Percentiles rank a stretch among this genome's conserved stretches.
Evolutionary conservation across 2,329 filamentous ascomycete species (phyloP).

Genomic region (Magnaporthiopsis incrustans): DNA sequence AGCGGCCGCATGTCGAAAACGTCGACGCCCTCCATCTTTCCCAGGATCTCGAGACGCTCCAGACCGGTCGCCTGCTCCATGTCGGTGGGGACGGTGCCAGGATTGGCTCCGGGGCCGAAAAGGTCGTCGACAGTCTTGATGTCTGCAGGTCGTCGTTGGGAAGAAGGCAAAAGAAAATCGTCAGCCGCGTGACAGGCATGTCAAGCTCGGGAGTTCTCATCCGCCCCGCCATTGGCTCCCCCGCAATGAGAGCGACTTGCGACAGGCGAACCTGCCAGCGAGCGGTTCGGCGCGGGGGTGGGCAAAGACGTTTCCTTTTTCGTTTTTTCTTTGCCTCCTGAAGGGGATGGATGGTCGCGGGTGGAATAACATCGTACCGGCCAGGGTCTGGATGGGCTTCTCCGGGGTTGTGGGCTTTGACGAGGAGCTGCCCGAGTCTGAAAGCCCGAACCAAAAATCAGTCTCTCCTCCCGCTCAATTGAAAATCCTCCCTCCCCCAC

Average conservation of each 20-base stretch:
- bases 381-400: slow-evolving; percentile 5
- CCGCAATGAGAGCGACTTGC: neutral
- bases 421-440: slow-evolving; percentile 1
- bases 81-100: slow-evolving; percentile 85
- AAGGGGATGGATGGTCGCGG: neutral
- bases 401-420: slow-evolving; percentile 1
- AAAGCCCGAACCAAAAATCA: neutral
- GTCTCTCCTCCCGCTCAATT: slow-evolving; percentile 1
- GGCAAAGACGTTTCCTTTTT: too few relatives aligned
- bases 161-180: slow-evolving; percentile 10
- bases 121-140: slow-evolving; percentile 79
- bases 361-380: neutral
- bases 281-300: neutral
- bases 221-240: neutral
- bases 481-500: neutral
- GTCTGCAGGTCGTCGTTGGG: slow-evolving; percentile 46
- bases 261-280: neutral
- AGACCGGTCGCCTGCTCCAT: slow-evolving; percentile 94
- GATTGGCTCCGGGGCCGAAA: slow-evolving; percentile 68
- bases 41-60: slow-evolving; percentile 95
- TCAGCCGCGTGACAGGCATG: slow-evolving; percentile 9
- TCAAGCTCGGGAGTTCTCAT: neutral
- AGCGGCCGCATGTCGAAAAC: slow-evolving; percentile 98
- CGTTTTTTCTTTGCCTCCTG: too few relatives aligned
- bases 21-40: slow-evolving; percentile 98